Evolutionary conservation across 345 rosid species (phyloP).

Genomic region (Aurinia saxatilis): DNA sequence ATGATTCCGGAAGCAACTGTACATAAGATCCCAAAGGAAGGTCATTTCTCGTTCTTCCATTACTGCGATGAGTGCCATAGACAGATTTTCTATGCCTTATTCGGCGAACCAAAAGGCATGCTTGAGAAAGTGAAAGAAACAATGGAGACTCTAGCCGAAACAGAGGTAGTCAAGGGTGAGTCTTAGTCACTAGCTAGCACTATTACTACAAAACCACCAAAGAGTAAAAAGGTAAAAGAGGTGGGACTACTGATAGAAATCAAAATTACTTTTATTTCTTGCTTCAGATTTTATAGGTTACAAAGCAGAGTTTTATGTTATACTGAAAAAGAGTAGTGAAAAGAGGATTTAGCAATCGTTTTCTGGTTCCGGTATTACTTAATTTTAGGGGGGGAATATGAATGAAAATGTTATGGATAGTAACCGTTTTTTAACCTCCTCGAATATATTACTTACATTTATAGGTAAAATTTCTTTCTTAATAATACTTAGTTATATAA

Average conservation of each 20-base stretch:
- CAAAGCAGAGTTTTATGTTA: not conserved
- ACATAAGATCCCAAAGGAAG: slow-evolving; percentile 66
- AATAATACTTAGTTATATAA: too few species aligned
- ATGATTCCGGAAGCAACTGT: slow-evolving; percentile 59
- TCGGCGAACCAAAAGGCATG: slow-evolving; percentile 67
- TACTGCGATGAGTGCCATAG: slow-evolving; percentile 85
- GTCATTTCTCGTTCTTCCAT: slow-evolving; percentile 73
- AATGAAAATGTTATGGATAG: not conserved
- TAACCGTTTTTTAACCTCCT: not conserved
- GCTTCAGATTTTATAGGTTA: not conserved
- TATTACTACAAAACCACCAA: not conserved
- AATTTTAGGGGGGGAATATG: not conserved
- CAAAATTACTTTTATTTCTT: not conserved
- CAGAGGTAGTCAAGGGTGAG: slow-evolving; percentile 3
- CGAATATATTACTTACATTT: too few species aligned
- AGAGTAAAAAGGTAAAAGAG: slow-evolving; percentile 13
- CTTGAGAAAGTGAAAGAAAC: slow-evolving; percentile 26
- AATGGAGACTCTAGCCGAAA: slow-evolving; percentile 1
- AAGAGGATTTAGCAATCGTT: not conserved
- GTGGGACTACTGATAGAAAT: slow-evolving; percentile 5
- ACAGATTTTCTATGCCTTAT: slow-evolving; percentile 54
- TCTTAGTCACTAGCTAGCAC: not conserved
- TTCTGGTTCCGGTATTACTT: not conserved
- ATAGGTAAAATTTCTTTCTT: too few species aligned
- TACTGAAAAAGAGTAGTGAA: not conserved